Percentiles rank a stretch among this genome's conserved stretches.
phyloP scores from a whole-genome alignment of 2,329 filamentous ascomycete genomes.

The Metarhizium guizhouense region DNA sequence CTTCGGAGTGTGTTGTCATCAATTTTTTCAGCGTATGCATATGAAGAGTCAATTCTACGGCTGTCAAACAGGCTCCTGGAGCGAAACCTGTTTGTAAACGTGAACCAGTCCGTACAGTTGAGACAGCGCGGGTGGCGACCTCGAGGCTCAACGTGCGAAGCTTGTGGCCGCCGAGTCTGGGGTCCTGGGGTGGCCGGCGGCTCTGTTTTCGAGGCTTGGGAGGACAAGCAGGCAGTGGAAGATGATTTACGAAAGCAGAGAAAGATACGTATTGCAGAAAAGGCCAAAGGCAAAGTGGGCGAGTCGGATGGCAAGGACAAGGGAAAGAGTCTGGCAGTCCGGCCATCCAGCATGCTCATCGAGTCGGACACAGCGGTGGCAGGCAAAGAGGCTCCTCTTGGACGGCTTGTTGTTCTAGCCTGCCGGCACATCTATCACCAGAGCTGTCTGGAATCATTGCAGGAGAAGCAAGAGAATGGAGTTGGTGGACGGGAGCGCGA shows the following conservation, averaged over 20 bases:
- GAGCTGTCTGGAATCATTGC: slow-evolving; percentile 57
- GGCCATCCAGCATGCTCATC: slow-evolving; percentile 32
- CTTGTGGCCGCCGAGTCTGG: slow-evolving; percentile 76
- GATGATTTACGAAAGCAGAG: slow-evolving; percentile 34
- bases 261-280: slow-evolving; percentile 26
- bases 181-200: slow-evolving; percentile 69
- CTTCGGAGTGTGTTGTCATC: slow-evolving; percentile 76
- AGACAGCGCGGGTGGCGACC: slow-evolving; percentile 86
- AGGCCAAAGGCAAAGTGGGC: slow-evolving; percentile 27
- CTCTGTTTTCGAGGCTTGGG: slow-evolving; percentile 75
- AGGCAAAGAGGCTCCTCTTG: slow-evolving; percentile 42
- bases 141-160: slow-evolving; percentile 77
- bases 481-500: slow-evolving; percentile 38
- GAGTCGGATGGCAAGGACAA: slow-evolving; percentile 28
- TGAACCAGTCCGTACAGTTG: slow-evolving; percentile 63
- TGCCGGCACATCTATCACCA: slow-evolving; percentile 66
- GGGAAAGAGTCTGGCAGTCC: slow-evolving; percentile 32
- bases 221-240: slow-evolving; percentile 47
- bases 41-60: slow-evolving; percentile 81
- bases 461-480: slow-evolving; percentile 41
- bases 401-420: slow-evolving; percentile 57
- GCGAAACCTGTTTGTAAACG: slow-evolving; percentile 77
- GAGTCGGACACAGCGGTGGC: slow-evolving; percentile 17
- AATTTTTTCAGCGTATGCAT: slow-evolving; percentile 91
- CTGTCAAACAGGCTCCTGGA: slow-evolving; percentile 83